Evolutionary conservation across 148 eudicot species (phyloP).

Genomic region (Linanthus parryae): DNA sequence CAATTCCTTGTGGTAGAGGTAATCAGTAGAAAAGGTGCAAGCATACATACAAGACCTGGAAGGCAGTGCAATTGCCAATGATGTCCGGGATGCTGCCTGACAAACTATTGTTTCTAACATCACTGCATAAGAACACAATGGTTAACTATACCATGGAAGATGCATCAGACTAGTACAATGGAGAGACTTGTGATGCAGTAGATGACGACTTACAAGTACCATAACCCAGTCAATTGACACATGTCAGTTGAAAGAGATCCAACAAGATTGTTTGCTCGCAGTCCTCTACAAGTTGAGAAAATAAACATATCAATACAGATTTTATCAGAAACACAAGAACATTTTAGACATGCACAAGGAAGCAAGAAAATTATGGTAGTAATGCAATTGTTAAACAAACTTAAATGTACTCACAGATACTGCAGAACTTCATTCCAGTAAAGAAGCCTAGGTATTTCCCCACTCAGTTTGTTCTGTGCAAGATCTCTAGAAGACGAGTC

Average conservation of each 20-base stretch:
- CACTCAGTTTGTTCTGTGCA: conserved; percentile 85
- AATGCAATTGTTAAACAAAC: not conserved
- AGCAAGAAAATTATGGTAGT: not conserved
- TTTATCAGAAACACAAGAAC: not conserved
- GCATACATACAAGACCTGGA: conserved; percentile 91
- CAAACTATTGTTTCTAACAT: conserved; percentile 95
- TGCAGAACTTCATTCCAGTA: conserved; percentile 98
- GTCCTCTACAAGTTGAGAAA: conserved; percentile 42
- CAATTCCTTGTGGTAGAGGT: not conserved
- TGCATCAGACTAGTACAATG: not conserved
- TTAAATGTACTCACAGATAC: conserved; percentile 57
- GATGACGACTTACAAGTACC: conserved; percentile 88
- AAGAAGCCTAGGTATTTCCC: conserved; percentile 95
- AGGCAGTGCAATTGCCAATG: conserved; percentile 83
- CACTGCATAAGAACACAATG: conserved; percentile 39
- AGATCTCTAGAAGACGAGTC: conserved; percentile 51
- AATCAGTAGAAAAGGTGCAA: conserved; percentile 1
- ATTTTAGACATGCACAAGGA: not conserved
- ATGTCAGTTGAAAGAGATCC: conserved; percentile 87
- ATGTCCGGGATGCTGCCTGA: conserved; percentile 60
- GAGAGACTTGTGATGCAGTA: not conserved
- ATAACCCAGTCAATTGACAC: conserved; percentile 95
- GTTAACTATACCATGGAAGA: not conserved
- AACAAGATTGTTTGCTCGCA: conserved; percentile 77
- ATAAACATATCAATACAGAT: not conserved